Base-by-base conservation (phyloP, 2,329 filamentous ascomycete genomes). In the Alternaria novae-zelandiae region DNA sequence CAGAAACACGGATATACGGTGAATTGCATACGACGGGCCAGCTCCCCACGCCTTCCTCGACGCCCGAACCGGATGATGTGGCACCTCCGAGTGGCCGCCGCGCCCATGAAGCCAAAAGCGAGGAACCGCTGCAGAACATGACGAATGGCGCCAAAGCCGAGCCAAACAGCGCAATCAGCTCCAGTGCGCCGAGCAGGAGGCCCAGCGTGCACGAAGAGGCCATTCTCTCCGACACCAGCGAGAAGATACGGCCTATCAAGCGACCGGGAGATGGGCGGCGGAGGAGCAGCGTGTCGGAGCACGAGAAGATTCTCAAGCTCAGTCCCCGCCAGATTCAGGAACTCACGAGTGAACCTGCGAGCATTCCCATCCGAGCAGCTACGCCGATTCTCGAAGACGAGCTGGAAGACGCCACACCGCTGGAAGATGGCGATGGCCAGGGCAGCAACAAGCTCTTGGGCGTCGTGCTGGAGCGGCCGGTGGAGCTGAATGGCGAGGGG, bases 261-360 rank as follows among this genome's bases (percentile, higher is more conserved):
- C 69, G 78, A 17, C 78, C 77, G 20, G 78, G 77, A n/a, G 77
- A 79, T 65, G 70, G 59, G 4, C 65, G 74, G 61, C 67, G 77
- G 60, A 77, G 57, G 67, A 80, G 78, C 70, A 79, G 76, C 64
- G 73, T 77, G 30, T 76, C 75, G 4, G 78, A 78, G 36, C 75
- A 79, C 32, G 75, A 83, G 6, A 82, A 79, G 64, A 74, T 84
- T 4, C 74, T 86, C 61, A 88, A 86, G 69, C 77, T 88, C 28
- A 87, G 86, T 4, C 83, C 84, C 3, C 82, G 82, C 44, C 83
- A 87, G 73, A 84, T 88, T 3, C 82, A 86, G 45, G 85, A 86
- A 47, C 81, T 88, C 45, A 86, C 85, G 6, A 80, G 82, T 15
- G 86, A 86, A 12, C 84, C 86, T 9, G 81, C 85, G 15, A 87